Percentiles rank a stretch among this genome's conserved stretches.
Evolutionary conservation across 805 yeast genomes (phyloP).

Genomic region (Soucietia sequanensis): DNA sequence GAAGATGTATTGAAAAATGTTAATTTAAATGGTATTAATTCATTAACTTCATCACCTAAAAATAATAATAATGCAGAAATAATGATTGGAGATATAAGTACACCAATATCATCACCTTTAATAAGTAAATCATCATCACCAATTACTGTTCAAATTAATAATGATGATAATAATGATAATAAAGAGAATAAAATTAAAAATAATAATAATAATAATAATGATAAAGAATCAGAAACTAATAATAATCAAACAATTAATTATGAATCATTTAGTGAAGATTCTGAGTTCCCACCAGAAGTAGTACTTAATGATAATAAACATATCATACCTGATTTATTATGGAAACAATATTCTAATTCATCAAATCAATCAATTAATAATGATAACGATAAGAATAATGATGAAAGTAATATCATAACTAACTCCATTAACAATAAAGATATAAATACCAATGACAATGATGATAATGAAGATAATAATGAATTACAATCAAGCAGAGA

Average conservation of each 20-base stretch:
- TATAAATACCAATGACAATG: background rate
- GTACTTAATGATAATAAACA: constrained; percentile 88
- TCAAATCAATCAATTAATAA: constrained; percentile 16
- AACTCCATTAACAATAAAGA: too few species aligned
- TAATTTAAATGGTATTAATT: constrained; percentile 1
- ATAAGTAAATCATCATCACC: background rate
- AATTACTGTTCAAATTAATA: background rate
- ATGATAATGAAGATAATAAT: background rate
- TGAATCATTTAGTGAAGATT: constrained; percentile 13
- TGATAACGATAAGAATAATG: constrained; percentile 2
- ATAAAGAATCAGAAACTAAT: background rate
- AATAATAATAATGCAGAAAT: background rate
- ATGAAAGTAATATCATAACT: too few species aligned
- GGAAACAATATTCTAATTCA: constrained; percentile 55
- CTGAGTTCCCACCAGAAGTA: constrained; percentile 67
- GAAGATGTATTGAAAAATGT: constrained; percentile 17
- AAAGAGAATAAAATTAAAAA: background rate
- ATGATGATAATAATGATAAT: background rate
- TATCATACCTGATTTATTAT: constrained; percentile 79
- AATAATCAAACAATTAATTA: too few species aligned
- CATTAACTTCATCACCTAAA: background rate
- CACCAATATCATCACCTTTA: background rate
- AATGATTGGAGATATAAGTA: background rate
- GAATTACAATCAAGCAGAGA: too few species aligned
- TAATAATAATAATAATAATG: background rate